These are phyloP conservation scores for Scutellospora calospora DNA, from an alignment of 371 early-diverging fungal genomes.

Conservation along the genomic window DNA sequence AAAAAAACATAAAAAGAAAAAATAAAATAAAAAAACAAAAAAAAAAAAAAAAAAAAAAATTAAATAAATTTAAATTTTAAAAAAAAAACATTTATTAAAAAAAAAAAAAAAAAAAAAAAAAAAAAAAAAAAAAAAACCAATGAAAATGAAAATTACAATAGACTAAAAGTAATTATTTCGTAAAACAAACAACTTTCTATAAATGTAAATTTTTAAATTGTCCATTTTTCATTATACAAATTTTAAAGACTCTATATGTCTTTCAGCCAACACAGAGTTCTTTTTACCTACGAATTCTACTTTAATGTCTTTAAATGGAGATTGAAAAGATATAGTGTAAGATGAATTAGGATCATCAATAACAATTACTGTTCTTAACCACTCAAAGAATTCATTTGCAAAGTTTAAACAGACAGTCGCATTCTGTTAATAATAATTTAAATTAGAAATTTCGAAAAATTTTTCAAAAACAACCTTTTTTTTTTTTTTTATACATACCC, in stretches of 20 bases:
- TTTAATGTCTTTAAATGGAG: constrained; percentile 56
- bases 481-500: constrained; percentile 59
- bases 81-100: no score
- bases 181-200: no score
- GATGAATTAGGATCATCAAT: constrained; percentile 57
- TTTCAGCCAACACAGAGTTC: constrained; percentile 58
- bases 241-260: constrained; percentile 26
- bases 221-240: no score
- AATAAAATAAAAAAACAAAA: no score
- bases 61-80: no score
- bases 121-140: no score
- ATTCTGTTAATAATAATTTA: constrained; percentile 47
- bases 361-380: constrained; percentile 52
- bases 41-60: no score
- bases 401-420: constrained; percentile 62
- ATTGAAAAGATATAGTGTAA: constrained; percentile 55
- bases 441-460: neutral
- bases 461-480: neutral
- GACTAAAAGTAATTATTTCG: no score
- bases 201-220: no score
- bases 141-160: no score
- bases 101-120: no score
- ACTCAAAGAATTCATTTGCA: constrained; percentile 56
- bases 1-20: no score
- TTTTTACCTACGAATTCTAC: constrained; percentile 48